Evolutionary conservation across 495 filamentous ascomycete genomes (phyloP), one percentile per base, ranked within the genome.

Genomic region (Aspergillus hancockii): DNA sequence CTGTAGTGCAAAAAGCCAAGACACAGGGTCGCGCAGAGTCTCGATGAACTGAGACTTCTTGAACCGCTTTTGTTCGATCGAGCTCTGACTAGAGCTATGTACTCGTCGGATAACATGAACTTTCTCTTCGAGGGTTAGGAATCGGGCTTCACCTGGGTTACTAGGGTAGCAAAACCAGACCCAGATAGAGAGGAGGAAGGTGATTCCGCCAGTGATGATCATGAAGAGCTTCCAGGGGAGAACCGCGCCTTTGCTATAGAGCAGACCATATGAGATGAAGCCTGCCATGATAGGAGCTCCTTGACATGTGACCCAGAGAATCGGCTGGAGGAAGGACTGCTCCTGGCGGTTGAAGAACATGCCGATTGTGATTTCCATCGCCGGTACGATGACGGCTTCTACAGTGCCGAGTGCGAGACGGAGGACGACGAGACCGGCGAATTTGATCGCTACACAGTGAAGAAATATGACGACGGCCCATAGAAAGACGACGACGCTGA

Each of bases 161-260:
- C 43, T 58, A 10, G 65, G 65, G 28, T 65, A 68, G 28, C 19
- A 38, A 40, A 66, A 61, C 54, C 56, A 68, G 16, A 52, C 46
- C 22, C 31, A 57, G 28, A 63, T 28, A 8, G 65, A 56, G 25
- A 70, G 54, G 18, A 70, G 25, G 8, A 67, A 21, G 1, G 62
- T 66, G 4, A 65, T 21, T 13, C 59, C 62, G 0, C 67, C 67
- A 10, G 58, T 67, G 46, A 67, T 55, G 18, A 70, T 66, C 67
- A 70, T 70, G 57, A 70, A 67, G 1, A 67, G 50, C 28, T 67
- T 70, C 67, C 67, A 70, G 4, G 67, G 67, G 14, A 52, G 59
- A n/a, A 70, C 43, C 21, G 49, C 4, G 36, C 59, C 55, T 4
- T 65, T 23, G 40, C 62, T 65, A 21, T 18, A 61, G 1, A 70